These are phyloP conservation scores for Sphagnum tenellum DNA, from an alignment of 225 moss, liverwort and hornwort species.

Conservation along the genomic window DNA sequence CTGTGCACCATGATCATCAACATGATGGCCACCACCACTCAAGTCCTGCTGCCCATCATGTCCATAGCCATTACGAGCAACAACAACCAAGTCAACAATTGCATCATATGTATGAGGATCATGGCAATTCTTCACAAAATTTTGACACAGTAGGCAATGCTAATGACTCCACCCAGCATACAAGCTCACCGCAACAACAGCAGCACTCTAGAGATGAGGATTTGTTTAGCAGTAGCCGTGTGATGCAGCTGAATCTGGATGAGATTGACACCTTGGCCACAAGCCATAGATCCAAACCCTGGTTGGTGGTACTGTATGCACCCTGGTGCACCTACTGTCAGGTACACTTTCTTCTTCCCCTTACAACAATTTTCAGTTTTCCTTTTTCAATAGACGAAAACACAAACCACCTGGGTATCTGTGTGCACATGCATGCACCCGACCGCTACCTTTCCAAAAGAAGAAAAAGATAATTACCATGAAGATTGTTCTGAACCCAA, in stretches of 20 bases:
- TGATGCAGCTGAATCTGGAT: slow-evolving; percentile 29
- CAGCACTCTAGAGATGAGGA: neutral
- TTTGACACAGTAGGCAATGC: too few species aligned
- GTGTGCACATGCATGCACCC: too few species aligned
- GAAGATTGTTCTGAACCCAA: too few species aligned
- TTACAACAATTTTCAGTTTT: too few species aligned
- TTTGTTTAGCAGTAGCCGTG: slow-evolving; percentile 16
- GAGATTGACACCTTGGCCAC: slow-evolving; percentile 30
- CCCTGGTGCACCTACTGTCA: slow-evolving; percentile 43
- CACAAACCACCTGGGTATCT: too few species aligned
- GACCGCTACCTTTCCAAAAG: too few species aligned
- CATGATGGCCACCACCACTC: slow-evolving; percentile 5
- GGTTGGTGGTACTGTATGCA: slow-evolving; percentile 46
- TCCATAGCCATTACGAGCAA: slow-evolving; percentile 10
- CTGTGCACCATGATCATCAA: slow-evolving; percentile 5
- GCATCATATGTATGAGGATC: slow-evolving; percentile 3
- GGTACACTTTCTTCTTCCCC: slow-evolving; percentile 5
- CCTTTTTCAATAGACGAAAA: too few species aligned
- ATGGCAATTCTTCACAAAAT: neutral
- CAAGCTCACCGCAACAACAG: neutral
- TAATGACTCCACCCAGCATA: neutral
- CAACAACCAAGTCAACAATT: slow-evolving; percentile 1
- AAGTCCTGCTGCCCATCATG: neutral
- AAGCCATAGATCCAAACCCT: slow-evolving; percentile 22
- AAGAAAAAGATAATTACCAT: too few species aligned